Conservation (phyloP, 495 filamentous ascomycete genomes). For the Penicillium pancosmium region DNA sequence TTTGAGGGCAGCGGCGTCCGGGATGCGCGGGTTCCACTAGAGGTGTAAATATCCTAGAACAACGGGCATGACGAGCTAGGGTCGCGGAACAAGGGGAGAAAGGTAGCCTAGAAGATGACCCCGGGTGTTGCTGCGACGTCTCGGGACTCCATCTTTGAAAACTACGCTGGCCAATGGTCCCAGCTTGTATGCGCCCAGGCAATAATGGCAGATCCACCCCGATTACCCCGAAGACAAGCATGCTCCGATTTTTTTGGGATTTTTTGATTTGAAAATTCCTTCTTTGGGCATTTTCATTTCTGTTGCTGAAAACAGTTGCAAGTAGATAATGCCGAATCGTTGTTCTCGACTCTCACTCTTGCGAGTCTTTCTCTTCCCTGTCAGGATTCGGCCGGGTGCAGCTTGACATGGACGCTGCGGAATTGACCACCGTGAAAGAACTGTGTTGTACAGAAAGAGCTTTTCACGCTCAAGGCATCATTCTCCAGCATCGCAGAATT, state of each 20-base stretch:
- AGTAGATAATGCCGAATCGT: conserved; percentile 1
- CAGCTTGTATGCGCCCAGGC: conserved; percentile 7
- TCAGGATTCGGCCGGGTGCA: conserved; percentile 28
- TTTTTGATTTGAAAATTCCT: background rate
- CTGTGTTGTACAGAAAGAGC: conserved; percentile 15
- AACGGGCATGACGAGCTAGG: conserved; percentile 25
- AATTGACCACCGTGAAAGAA: conserved; percentile 12
- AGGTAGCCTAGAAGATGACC: conserved; percentile 18
- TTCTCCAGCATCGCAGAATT: background rate
- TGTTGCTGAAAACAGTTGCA: conserved; percentile 1
- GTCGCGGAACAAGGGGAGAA: conserved; percentile 15
- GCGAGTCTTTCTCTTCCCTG: conserved; percentile 15
- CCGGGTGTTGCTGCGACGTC: conserved; percentile 6
- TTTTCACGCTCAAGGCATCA: conserved; percentile 1
- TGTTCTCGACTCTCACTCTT: no score
- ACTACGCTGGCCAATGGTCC: conserved; percentile 16
- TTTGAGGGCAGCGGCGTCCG: background rate
- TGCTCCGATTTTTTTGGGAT: conserved; percentile 6
- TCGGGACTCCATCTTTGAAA: conserved; percentile 9
- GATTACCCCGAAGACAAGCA: conserved; percentile 11
- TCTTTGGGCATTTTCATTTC: background rate
- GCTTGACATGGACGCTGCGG: conserved; percentile 19
- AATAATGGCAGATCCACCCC: conserved; percentile 9
- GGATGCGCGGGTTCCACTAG: conserved; percentile 7
- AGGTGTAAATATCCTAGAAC: conserved; percentile 25